Percentiles rank a stretch among this genome's conserved stretches.
phyloP scores from a whole-genome alignment of 495 filamentous ascomycete genomes.

The Podospora pseudopauciseta region DNA sequence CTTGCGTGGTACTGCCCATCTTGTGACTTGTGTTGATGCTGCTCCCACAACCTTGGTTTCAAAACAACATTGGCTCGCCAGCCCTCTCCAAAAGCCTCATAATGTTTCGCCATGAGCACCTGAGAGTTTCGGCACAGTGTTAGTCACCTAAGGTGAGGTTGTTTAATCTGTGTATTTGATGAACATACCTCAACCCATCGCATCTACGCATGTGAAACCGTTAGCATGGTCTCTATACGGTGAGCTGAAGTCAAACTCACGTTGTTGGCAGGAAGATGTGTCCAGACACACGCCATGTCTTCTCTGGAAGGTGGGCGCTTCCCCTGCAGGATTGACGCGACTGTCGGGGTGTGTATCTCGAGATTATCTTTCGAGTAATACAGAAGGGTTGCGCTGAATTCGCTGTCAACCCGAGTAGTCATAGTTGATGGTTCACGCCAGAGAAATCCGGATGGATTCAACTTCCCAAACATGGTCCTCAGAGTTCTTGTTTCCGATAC shows the following conservation, averaged over 20 bases:
- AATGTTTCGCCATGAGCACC: background rate
- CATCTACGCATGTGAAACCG: background rate
- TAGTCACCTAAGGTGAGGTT: background rate
- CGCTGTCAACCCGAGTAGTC: background rate
- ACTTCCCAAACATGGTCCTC: background rate
- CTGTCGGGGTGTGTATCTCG: background rate
- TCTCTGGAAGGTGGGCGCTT: background rate
- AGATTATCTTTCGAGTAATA: background rate
- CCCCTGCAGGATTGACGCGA: background rate
- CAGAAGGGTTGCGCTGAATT: background rate
- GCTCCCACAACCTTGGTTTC: background rate
- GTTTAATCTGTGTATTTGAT: background rate
- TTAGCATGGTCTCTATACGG: background rate
- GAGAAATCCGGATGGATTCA: background rate
- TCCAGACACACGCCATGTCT: background rate
- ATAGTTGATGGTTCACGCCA: background rate
- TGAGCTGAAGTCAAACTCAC: background rate
- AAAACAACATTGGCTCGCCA: background rate
- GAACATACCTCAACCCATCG: background rate
- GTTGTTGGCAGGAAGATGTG: background rate
- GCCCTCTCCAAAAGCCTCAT: background rate
- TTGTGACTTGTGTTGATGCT: constrained; percentile 4
- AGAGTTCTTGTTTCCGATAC: background rate
- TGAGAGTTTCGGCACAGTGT: background rate
- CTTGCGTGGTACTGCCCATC: background rate